phyloP scores from a whole-genome alignment of 306 rosid genomes.

The Trifolium repens region DNA sequence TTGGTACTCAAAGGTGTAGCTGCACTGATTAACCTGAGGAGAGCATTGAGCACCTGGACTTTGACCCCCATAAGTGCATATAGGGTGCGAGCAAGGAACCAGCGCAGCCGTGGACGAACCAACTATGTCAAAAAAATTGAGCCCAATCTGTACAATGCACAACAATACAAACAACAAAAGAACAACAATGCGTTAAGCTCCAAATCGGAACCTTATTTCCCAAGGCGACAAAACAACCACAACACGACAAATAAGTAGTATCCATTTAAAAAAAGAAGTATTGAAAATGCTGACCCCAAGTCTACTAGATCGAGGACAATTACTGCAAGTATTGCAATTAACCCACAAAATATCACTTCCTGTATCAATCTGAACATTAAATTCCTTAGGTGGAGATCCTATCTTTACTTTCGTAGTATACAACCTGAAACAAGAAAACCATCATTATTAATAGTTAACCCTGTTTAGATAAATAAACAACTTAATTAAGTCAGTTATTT shows the following conservation, averaged over 20 bases:
- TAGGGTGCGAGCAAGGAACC: constrained; percentile 75
- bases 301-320: constrained; percentile 85
- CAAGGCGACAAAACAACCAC: constrained; percentile 15
- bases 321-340: constrained; percentile 80
- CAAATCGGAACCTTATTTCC: constrained; percentile 22
- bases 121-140: constrained; percentile 74
- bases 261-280: not conserved
- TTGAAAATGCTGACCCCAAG: constrained; percentile 67
- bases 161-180: constrained; percentile 27
- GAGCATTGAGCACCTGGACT: constrained; percentile 67
- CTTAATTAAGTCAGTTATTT: not conserved
- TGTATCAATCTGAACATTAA: constrained; percentile 88
- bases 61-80: constrained; percentile 68
- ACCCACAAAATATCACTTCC: constrained; percentile 98
- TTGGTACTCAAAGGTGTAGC: constrained; percentile 79
- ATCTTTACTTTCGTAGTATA: constrained; percentile 86
- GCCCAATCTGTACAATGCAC: constrained; percentile 72
- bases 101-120: constrained; percentile 66
- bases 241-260: constrained; percentile 4
- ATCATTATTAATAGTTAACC: constrained; percentile 18
- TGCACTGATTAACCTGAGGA: constrained; percentile 76
- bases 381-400: constrained; percentile 91
- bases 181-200: constrained; percentile 14
- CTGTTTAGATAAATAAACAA: not conserved
- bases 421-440: constrained; percentile 62